Base-by-base conservation (phyloP, 768 basidiomycete genomes). In the Phanerochaete carnosa region DNA sequence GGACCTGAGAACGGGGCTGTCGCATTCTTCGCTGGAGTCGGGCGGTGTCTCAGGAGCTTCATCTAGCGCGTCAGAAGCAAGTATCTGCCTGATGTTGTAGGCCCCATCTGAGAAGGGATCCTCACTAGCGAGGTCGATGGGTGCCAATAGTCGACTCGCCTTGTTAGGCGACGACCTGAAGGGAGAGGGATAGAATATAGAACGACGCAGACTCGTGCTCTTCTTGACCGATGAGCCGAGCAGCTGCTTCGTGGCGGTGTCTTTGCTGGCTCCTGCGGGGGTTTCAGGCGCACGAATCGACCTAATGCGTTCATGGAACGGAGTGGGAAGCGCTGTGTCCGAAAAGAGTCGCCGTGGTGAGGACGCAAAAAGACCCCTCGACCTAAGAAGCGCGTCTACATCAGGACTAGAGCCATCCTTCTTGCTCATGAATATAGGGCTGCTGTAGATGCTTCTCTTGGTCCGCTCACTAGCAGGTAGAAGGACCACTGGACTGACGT, bases 1-100 rank as follows among this genome's bases (percentile, higher is more conserved):
- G 4, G 61, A 37, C 1, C 82, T 74, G 46, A 84, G 68, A 19
- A 88, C 81, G 28, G 87, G 87, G 60, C 86, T 88, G 12, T 63
- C 61, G 11, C 52, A 56, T 57, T 69, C 74, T 6, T 72, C 66
- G 45, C 69, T 69, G 26, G 74, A 72, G 29, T 58, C 56, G 7
- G 62, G 54, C 2, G 63, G 67, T 26, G 60, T 65, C n/a, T 57
- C 74, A 75, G 8, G 77, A 75, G 29, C 70, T 69, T 9, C 70
- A 74, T 19, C 66, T 58, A 51, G 55, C 32, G 23, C 58, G 49
- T 61, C 66, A 35, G 69, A 73, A 13, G 53, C 51, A 45, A 33
- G 60, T 52, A 65, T 65, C 12, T 59, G 25, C 32, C 55, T 60
- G 16, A 43, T 43, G 19, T 19, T 19, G 47, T 55, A 61, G 1